Percentiles rank a stretch among this genome's conserved stretches.
Evolutionary conservation across 352 stramenopile species (phyloP).

Genomic region (Pythium aristosporum): DNA sequence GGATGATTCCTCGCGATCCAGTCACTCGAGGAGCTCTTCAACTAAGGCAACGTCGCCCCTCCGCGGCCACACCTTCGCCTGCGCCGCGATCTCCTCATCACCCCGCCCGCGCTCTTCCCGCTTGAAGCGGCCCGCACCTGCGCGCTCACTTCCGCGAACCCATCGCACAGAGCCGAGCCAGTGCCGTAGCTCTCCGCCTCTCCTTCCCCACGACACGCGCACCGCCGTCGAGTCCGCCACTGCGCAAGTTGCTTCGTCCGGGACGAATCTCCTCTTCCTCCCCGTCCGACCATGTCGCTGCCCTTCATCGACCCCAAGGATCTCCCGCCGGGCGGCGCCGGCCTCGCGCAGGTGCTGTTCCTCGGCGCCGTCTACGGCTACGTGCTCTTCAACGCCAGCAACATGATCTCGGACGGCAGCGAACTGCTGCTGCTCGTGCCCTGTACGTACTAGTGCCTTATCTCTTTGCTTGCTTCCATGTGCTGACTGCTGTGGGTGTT

Average conservation of each 20-base stretch:
- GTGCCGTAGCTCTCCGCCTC: neutral
- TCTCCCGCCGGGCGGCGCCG: slow-evolving; percentile 72
- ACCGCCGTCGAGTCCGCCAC: neutral
- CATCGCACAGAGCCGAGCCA: slow-evolving; percentile 29
- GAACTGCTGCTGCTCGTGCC: slow-evolving; percentile 97
- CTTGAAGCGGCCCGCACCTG: slow-evolving; percentile 6
- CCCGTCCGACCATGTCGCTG: slow-evolving; percentile 22
- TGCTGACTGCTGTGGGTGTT: neutral
- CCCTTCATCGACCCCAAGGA: slow-evolving; percentile 88
- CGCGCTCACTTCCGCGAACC: slow-evolving; percentile 21
- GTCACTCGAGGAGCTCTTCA: slow-evolving; percentile 21
- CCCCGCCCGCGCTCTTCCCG: slow-evolving; percentile 8
- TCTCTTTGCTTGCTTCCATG: no score
- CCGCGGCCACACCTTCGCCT: neutral
- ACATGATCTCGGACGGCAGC: slow-evolving; percentile 98
- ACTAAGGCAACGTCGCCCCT: slow-evolving; percentile 15
- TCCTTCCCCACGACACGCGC: neutral
- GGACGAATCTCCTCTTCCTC: neutral
- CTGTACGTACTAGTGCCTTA: no score
- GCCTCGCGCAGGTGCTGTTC: slow-evolving; percentile 92
- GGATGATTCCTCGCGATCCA: slow-evolving; percentile 21
- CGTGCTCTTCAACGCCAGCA: slow-evolving; percentile 95
- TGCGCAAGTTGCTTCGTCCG: slow-evolving; percentile 20
- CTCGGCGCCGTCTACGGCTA: slow-evolving; percentile 96
- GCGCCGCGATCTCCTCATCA: slow-evolving; percentile 10